phyloP scores from a whole-genome alignment of 2,329 filamentous ascomycete genomes.

The Phaeosphaeria sp. region DNA sequence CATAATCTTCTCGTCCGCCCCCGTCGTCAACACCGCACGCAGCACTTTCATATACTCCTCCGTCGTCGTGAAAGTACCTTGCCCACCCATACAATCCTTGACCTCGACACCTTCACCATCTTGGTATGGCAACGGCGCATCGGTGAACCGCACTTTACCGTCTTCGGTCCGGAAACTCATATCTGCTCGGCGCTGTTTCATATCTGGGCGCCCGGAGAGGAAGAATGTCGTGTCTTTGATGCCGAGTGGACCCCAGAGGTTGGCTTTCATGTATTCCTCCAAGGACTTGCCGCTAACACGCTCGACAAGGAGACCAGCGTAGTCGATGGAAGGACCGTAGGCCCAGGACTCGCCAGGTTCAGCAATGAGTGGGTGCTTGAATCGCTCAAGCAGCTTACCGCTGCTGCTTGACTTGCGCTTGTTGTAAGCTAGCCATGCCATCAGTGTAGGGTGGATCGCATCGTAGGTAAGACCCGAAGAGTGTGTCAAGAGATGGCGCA shows the following conservation, averaged over 20 bases:
- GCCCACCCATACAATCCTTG: conserved; percentile 33
- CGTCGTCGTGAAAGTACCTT: conserved; percentile 25
- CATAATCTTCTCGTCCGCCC: conserved; percentile 34
- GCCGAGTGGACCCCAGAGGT: conserved; percentile 54
- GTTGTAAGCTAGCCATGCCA: conserved; percentile 45
- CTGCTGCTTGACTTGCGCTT: conserved; percentile 36
- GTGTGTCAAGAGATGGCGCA: conserved; percentile 57
- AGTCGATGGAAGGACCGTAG: conserved; percentile 58
- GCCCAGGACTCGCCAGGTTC: conserved; percentile 59
- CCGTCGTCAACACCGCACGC: conserved; percentile 28
- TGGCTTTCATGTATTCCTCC: conserved; percentile 65
- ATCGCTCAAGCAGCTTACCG: conserved; percentile 53
- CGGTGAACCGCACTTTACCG: conserved; percentile 15
- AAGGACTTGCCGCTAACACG: conserved; percentile 56
- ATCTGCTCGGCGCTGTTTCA: conserved; percentile 34
- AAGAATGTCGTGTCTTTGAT: conserved; percentile 63
- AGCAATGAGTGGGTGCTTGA: conserved; percentile 42
- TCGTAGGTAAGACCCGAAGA: conserved; percentile 58
- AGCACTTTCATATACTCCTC: conserved; percentile 43
- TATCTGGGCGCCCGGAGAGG: conserved; percentile 36
- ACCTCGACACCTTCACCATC: conserved; percentile 23
- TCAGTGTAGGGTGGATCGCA: conserved; percentile 47
- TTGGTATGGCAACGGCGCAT: conserved; percentile 15
- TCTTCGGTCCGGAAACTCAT: conserved; percentile 28
- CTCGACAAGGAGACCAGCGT: conserved; percentile 56